Percentiles rank a stretch among this genome's conserved stretches.
Evolutionary conservation across 192 early-diverging fungal genomes (phyloP).

Genomic region (Coemansia sp.): DNA sequence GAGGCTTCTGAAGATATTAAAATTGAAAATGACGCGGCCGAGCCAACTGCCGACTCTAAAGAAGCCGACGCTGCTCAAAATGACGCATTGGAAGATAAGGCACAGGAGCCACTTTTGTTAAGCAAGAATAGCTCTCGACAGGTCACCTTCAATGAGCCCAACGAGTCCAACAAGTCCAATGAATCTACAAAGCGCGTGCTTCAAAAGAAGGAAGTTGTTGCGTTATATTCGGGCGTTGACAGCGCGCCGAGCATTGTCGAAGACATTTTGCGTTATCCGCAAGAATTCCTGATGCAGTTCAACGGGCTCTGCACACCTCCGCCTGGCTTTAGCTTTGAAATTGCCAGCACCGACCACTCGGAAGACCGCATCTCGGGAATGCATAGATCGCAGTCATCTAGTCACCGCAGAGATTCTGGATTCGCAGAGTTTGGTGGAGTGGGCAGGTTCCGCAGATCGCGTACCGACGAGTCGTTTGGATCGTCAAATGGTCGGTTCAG

Average conservation of each 20-base stretch:
- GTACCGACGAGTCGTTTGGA: neutral
- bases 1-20: neutral
- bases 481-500: neutral
- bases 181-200: neutral
- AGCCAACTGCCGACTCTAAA: neutral
- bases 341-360: neutral
- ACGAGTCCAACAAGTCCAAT: neutral
- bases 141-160: neutral
- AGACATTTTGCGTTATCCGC: neutral
- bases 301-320: slow-evolving; percentile 12
- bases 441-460: slow-evolving; percentile 1
- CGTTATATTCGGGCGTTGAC: slow-evolving; percentile 16
- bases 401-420: neutral
- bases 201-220: slow-evolving; percentile 5
- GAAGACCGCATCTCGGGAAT: neutral
- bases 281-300: neutral
- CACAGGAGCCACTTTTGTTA: neutral
- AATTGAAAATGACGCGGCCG: neutral
- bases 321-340: neutral
- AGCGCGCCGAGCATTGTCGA: slow-evolving; percentile 10
- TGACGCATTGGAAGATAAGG: neutral
- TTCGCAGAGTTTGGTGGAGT: neutral
- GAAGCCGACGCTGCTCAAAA: neutral
- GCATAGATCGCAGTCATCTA: neutral
- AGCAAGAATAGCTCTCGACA: neutral